phyloP scores from a whole-genome alignment of 2,329 filamentous ascomycete genomes.

The Tolypocladium cylindrosporum region DNA sequence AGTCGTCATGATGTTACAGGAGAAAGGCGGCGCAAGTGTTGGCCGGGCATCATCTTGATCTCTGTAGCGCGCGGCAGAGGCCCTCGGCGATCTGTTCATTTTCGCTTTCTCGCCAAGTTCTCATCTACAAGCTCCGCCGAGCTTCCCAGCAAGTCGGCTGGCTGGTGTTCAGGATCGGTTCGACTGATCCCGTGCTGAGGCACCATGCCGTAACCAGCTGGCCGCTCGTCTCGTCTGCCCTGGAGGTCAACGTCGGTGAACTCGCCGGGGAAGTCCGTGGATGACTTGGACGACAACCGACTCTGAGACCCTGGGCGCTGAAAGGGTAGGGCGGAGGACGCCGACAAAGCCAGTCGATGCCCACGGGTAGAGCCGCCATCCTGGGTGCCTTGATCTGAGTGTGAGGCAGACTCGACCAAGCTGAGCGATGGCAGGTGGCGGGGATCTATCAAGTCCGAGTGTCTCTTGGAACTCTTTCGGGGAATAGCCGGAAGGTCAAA shows the following conservation, averaged over 20 bases:
- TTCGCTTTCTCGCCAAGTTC: neutral
- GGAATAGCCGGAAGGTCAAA: conserved; percentile 49
- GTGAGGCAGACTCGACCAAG: conserved; percentile 8
- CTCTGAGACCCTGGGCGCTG: conserved; percentile 44
- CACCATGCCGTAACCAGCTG: conserved; percentile 46
- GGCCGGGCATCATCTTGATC: neutral
- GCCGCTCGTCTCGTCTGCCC: conserved; percentile 32
- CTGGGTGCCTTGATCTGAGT: conserved; percentile 7
- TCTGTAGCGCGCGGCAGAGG: too few relatives aligned
- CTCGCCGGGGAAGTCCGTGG: conserved; percentile 35
- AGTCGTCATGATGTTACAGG: neutral
- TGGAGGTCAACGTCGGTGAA: conserved; percentile 30
- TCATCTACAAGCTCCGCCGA: conserved; percentile 47
- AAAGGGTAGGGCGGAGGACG: conserved; percentile 38
- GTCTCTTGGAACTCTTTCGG: conserved; percentile 61
- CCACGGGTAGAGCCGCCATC: conserved; percentile 3
- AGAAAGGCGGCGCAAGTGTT: neutral
- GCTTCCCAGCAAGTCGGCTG: conserved; percentile 38
- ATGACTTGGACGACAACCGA: conserved; percentile 40
- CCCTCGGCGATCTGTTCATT: neutral
- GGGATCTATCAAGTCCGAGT: conserved; percentile 31
- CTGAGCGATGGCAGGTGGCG: conserved; percentile 25
- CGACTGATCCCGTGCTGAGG: conserved; percentile 46
- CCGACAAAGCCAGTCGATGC: conserved; percentile 6
- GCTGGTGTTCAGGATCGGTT: conserved; percentile 36